Base-by-base conservation (phyloP, 2,329 filamentous ascomycete species). In the Byssoonygena ceratinophila region DNA sequence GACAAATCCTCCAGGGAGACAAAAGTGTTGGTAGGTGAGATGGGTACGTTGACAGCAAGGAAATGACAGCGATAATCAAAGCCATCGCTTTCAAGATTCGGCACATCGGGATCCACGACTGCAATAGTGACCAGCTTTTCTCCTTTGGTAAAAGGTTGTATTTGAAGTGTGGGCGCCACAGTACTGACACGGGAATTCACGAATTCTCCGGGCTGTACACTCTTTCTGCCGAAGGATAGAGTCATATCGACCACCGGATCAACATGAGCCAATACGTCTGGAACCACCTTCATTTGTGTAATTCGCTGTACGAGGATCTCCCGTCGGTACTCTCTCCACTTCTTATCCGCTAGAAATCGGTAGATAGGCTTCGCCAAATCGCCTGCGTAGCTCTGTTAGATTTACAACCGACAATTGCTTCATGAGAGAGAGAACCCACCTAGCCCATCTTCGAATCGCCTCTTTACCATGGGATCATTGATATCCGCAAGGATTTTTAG, bases 351-450 rank as follows among this genome's bases (percentile, higher is more conserved):
- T 47, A 97, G 83, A 69, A 86, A 80, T 58, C 91, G 86, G 75
- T 98, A 98, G 65, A 98, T 90, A 57, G 91, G 91, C 69, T 94
- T 94, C 74, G 81, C 84, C 88, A 97, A 91, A 69, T 97, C 89
- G 59, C 85, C 90, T 96, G 59, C 11, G 11, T 25, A 14, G 53
- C 46, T 41, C 25, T 27, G 37, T 46, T 31, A 50, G 31, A 66
- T 60, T 66, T 61, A 47, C 39, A 52, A 32, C 18, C 22, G 41
- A 31, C 11, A 29, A 44, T 50, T 25, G 46, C 40, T 31, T 4
- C 4, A n/a, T 16, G 16, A 34, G 14, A 45, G 16, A 37, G 48
- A 47, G 56, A 16, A 50, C 78, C 61, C 74, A 95, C 91, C 89
- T 62, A 84, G 70, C 22, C 90, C 89, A 69, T 97, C 90, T 67